Conservation (phyloP, 1,139 yeast species). For the Geotrichum fermentans region DNA sequence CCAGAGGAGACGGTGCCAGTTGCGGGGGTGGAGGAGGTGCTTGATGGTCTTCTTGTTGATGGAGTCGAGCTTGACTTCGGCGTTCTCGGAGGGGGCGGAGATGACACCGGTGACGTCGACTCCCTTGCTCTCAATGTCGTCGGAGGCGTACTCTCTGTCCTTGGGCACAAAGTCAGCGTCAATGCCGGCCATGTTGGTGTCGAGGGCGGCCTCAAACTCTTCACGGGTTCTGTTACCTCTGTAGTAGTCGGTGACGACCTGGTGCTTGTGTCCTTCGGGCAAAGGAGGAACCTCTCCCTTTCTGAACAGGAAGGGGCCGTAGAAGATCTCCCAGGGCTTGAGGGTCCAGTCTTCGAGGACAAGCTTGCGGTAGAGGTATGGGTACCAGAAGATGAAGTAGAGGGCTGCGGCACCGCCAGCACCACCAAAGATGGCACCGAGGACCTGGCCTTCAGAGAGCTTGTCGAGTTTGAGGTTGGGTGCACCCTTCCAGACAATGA, state of each 20-base stretch:
- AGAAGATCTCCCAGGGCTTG: slow-evolving; percentile 50
- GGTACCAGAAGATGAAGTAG: slow-evolving; percentile 54
- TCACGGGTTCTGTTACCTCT: slow-evolving; percentile 50
- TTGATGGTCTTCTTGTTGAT: slow-evolving; percentile 17
- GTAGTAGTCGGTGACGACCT: slow-evolving; percentile 58
- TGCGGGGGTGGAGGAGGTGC: slow-evolving; percentile 37
- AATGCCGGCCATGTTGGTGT: slow-evolving; percentile 21
- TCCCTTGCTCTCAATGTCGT: slow-evolving; percentile 9
- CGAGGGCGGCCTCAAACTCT: slow-evolving; percentile 28
- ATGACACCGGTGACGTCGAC: slow-evolving; percentile 6
- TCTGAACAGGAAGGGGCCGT: slow-evolving; percentile 55
- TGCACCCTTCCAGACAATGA: slow-evolving; percentile 66
- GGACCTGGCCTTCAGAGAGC: slow-evolving; percentile 48
- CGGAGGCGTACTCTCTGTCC: slow-evolving; percentile 6
- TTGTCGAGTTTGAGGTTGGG: slow-evolving; percentile 56
- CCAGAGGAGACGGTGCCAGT: slow-evolving; percentile 52
- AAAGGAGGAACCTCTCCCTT: slow-evolving; percentile 60
- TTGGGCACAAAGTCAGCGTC: slow-evolving; percentile 4
- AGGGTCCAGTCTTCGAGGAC: slow-evolving; percentile 65
- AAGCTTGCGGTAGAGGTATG: slow-evolving; percentile 59
- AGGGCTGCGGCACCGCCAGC: slow-evolving; percentile 53
- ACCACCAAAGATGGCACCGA: slow-evolving; percentile 57
- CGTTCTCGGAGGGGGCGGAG: slow-evolving; percentile 14
- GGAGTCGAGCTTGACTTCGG: slow-evolving; percentile 19
- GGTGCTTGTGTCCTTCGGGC: slow-evolving; percentile 46